Percentiles rank a stretch among this genome's conserved stretches.
phyloP scores from a whole-genome alignment of 1,139 yeast species.

The Suhomyces choctaworum region DNA sequence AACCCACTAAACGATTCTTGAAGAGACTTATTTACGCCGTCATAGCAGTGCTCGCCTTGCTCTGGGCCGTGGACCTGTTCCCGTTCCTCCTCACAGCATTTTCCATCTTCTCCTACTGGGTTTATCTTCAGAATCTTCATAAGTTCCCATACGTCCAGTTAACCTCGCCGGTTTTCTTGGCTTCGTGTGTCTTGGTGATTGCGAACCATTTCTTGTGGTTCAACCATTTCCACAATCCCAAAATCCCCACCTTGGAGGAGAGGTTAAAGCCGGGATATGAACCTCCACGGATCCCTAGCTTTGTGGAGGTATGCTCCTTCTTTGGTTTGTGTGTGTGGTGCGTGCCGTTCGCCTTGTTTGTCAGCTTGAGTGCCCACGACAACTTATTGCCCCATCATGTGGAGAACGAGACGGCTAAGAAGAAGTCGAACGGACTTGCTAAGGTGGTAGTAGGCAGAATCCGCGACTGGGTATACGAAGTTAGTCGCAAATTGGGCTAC shows the following conservation, averaged over 20 bases:
- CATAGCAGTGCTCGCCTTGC: slow-evolving; percentile 51
- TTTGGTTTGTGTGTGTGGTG: slow-evolving; percentile 94
- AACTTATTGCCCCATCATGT: slow-evolving; percentile 71
- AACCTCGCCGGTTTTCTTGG: slow-evolving; percentile 67
- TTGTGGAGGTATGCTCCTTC: slow-evolving; percentile 88
- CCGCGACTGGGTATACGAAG: slow-evolving; percentile 50
- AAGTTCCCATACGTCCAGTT: slow-evolving; percentile 83
- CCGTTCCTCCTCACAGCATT: slow-evolving; percentile 67
- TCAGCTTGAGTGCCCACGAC: slow-evolving; percentile 90
- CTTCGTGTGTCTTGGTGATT: slow-evolving; percentile 72
- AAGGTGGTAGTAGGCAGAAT: slow-evolving; percentile 60
- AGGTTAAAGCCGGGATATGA: slow-evolving; percentile 57
- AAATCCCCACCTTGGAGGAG: slow-evolving; percentile 56
- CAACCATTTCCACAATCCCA: slow-evolving; percentile 72
- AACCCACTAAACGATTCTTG: slow-evolving; percentile 73
- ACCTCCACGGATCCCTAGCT: slow-evolving; percentile 75
- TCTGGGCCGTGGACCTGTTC: slow-evolving; percentile 73
- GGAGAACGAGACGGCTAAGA: slow-evolving; percentile 28
- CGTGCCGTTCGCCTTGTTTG: slow-evolving; percentile 88
- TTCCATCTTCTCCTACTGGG: slow-evolving; percentile 66
- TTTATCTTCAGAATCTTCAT: slow-evolving; percentile 73
- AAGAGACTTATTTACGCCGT: slow-evolving; percentile 61
- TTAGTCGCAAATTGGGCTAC: slow-evolving; percentile 57
- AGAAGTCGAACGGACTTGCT: slow-evolving; percentile 53
- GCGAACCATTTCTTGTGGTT: slow-evolving; percentile 91